Evolutionary conservation across 169 alveolate species (phyloP).

Genomic region (Eimeria maxima): DNA sequence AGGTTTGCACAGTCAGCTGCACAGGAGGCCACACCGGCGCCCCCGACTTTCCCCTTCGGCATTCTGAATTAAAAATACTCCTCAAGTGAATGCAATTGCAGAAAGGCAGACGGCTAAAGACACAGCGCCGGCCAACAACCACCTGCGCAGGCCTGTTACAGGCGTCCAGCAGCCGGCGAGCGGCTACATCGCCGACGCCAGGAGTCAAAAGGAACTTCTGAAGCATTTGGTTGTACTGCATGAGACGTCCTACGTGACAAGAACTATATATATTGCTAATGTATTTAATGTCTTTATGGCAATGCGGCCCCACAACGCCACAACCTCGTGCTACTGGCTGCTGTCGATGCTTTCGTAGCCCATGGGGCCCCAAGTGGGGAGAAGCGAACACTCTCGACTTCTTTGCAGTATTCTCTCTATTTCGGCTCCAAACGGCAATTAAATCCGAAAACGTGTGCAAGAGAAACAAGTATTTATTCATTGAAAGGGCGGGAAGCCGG

Average conservation of each 20-base stretch:
- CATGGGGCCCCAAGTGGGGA: slow-evolving; percentile 1
- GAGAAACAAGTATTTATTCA: too few relatives aligned
- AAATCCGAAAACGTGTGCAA: not conserved
- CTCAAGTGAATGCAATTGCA: too few relatives aligned
- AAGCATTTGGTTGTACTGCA: not conserved
- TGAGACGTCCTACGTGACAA: not conserved
- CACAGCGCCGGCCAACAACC: not conserved
- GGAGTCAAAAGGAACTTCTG: not conserved
- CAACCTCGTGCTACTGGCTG: not conserved
- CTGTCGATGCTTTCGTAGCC: not conserved
- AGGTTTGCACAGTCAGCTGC: not conserved
- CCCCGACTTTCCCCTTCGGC: not conserved
- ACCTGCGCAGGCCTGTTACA: too few relatives aligned
- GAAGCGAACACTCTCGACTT: not conserved
- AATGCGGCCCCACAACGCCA: not conserved
- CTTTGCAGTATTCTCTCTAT: not conserved
- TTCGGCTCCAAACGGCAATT: not conserved
- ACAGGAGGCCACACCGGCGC: not conserved
- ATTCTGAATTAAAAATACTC: not conserved
- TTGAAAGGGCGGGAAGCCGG: not conserved
- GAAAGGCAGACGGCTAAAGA: not conserved
- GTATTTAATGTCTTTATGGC: not conserved
- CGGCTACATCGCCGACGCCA: not conserved
- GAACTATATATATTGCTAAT: not conserved
- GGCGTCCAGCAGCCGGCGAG: not conserved